Conservation (phyloP, 202 grass and related monocot genomes). For the Panicum hallii region DNA sequence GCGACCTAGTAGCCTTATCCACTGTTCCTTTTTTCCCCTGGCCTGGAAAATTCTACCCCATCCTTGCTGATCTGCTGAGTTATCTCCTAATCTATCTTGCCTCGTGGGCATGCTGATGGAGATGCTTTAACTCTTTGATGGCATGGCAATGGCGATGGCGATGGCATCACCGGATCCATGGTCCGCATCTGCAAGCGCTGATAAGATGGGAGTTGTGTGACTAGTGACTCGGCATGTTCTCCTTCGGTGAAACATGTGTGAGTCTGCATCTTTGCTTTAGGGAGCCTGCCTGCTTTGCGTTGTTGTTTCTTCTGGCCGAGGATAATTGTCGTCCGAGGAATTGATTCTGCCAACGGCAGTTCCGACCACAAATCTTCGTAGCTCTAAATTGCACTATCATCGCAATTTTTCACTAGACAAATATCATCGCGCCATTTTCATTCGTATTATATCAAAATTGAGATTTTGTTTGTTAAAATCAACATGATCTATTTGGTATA, state of each 20-base stretch:
- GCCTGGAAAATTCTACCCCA: not conserved
- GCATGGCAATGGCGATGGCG: not conserved
- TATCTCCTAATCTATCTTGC: conserved; percentile 5
- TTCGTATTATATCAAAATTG: not conserved
- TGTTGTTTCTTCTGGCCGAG: not conserved
- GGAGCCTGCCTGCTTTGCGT: not conserved
- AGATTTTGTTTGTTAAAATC: not conserved
- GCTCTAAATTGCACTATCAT: too few species aligned
- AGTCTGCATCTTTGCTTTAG: conserved; percentile 2
- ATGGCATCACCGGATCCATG: conserved; percentile 1
- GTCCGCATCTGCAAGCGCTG: not conserved
- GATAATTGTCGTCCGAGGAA: not conserved
- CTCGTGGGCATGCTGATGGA: not conserved
- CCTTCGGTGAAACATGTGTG: not conserved
- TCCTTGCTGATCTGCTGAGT: not conserved
- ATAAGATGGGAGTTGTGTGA: not conserved
- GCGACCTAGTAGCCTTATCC: conserved; percentile 35
- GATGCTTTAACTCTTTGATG: conserved; percentile 5
- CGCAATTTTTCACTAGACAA: too few species aligned
- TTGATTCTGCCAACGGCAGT: not conserved
- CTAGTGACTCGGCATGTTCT: not conserved
- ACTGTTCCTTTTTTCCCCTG: not conserved
- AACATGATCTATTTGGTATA: too few species aligned
- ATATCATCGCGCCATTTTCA: too few species aligned
- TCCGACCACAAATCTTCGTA: not conserved